Conservation (phyloP, 1,284 basidiomycete genomes). For the Pascua sp. region DNA sequence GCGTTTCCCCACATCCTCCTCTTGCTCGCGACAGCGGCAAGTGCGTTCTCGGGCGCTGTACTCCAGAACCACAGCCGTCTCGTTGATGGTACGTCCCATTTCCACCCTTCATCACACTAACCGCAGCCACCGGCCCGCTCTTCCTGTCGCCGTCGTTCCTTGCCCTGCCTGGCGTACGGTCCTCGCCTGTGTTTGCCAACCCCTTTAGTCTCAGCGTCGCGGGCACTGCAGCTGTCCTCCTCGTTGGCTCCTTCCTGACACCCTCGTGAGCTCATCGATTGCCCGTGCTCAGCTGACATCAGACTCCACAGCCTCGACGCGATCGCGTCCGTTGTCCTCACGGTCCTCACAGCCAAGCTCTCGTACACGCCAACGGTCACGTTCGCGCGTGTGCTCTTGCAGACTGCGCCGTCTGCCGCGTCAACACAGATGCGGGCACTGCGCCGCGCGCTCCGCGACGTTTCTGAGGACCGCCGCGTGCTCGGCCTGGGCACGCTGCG, state of each 20-base stretch:
- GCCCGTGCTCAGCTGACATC: neutral
- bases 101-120: neutral
- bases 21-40: slow-evolving; percentile 52
- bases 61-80: slow-evolving; percentile 67
- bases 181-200: slow-evolving; percentile 42
- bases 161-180: slow-evolving; percentile 17
- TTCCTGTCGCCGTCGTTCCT: slow-evolving; percentile 33
- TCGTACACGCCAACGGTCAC: slow-evolving; percentile 74
- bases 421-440: slow-evolving; percentile 71
- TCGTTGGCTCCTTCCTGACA: slow-evolving; percentile 44
- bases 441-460: slow-evolving; percentile 72
- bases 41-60: slow-evolving; percentile 53
- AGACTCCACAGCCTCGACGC: slow-evolving; percentile 67
- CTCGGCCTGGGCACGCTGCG: slow-evolving; percentile 37
- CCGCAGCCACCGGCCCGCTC: slow-evolving; percentile 17
- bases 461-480: slow-evolving; percentile 48
- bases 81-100: slow-evolving; percentile 58
- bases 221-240: slow-evolving; percentile 47
- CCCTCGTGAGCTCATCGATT: slow-evolving; percentile 52
- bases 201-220: slow-evolving; percentile 52
- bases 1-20: slow-evolving; percentile 60
- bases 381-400: slow-evolving; percentile 76
- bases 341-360: slow-evolving; percentile 70
- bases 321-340: slow-evolving; percentile 66
- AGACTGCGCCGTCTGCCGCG: slow-evolving; percentile 69